A percentile compares a stretch with the other conserved stretches of the same genome.
These are phyloP conservation scores for Crithidia mellificae DNA, from an alignment of 208 protist species.

Conservation along the genomic window DNA sequence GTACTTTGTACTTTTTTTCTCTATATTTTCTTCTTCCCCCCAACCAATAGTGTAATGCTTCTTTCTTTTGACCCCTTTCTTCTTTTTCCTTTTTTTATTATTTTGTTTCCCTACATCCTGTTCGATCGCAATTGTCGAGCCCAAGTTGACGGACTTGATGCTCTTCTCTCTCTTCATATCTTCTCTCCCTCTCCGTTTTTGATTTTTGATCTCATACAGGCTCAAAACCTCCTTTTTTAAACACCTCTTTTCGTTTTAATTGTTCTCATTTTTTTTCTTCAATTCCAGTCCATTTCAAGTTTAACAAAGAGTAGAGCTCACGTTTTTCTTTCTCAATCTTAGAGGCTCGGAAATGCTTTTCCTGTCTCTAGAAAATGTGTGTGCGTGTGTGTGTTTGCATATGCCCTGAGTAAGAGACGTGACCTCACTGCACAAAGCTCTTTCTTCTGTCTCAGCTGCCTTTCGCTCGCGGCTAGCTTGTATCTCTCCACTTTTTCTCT, in stretches of 20 bases:
- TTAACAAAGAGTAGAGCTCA: too few species aligned
- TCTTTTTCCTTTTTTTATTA: conserved; percentile 2
- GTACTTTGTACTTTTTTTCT: too few species aligned
- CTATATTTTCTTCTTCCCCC: too few species aligned
- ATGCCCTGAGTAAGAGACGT: too few species aligned
- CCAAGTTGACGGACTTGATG: conserved; percentile 2
- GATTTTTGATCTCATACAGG: not conserved
- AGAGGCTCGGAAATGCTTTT: too few species aligned
- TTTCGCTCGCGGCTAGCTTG: not conserved
- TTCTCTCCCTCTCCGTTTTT: not conserved
- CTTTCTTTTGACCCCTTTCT: too few species aligned
- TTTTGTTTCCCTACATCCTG: not conserved
- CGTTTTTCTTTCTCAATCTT: not conserved
- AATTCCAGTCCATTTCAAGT: too few species aligned
- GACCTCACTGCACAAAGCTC: too few species aligned
- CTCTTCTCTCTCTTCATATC: not conserved
- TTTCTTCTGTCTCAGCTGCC: too few species aligned
- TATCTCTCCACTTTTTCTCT: not conserved
- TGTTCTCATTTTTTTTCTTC: not conserved
- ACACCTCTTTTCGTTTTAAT: not conserved
- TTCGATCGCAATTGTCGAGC: not conserved
- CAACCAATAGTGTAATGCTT: too few species aligned
- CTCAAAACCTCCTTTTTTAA: not conserved
- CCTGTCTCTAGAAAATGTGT: too few species aligned
- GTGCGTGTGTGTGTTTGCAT: too few species aligned